A percentile compares a stretch with the other conserved stretches of the same genome.
Conservation (phyloP, 208 protist species). For the Novymonas esmeraldas region DNA sequence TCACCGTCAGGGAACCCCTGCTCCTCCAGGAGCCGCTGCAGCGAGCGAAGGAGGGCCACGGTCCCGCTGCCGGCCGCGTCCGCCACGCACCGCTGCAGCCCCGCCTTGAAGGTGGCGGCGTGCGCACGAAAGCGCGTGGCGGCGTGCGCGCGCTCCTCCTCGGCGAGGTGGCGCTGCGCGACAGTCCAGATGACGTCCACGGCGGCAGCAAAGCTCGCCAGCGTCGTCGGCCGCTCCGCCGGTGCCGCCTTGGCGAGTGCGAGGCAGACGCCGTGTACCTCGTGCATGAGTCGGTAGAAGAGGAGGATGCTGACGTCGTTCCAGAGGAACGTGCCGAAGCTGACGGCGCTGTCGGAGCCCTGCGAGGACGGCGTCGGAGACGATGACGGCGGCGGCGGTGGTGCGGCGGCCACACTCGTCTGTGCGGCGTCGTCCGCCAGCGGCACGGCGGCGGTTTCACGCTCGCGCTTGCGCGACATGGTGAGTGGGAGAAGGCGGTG, state of each 20-base stretch:
- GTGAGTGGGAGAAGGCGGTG: neutral
- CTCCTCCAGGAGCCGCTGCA: constrained; percentile 58
- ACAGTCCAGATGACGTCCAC: constrained; percentile 25
- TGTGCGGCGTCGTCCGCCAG: neutral
- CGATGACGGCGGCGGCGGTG: neutral
- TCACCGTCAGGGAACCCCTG: constrained; percentile 77
- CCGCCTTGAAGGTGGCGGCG: constrained; percentile 1
- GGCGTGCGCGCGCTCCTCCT: constrained; percentile 17
- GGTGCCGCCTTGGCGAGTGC: constrained; percentile 6
- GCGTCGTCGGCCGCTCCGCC: neutral
- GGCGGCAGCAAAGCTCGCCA: constrained; percentile 4
- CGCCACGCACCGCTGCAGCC: constrained; percentile 7
- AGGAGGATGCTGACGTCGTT: constrained; percentile 67
- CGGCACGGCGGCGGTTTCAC: neutral
- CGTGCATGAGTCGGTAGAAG: constrained; percentile 46
- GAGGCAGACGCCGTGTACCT: constrained; percentile 29
- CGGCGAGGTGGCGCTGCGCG: constrained; percentile 17
- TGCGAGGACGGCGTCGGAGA: constrained; percentile 8
- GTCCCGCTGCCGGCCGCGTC: constrained; percentile 5
- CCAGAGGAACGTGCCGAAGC: constrained; percentile 72
- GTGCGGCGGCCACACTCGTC: neutral
- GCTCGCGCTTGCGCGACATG: constrained; percentile 25
- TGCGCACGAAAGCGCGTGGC: constrained; percentile 5
- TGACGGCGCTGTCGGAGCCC: constrained; percentile 9
- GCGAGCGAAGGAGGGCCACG: constrained; percentile 25